Base-by-base conservation (phyloP, 1,284 basidiomycete species). In the Microbotryum silenes-acaulis region DNA sequence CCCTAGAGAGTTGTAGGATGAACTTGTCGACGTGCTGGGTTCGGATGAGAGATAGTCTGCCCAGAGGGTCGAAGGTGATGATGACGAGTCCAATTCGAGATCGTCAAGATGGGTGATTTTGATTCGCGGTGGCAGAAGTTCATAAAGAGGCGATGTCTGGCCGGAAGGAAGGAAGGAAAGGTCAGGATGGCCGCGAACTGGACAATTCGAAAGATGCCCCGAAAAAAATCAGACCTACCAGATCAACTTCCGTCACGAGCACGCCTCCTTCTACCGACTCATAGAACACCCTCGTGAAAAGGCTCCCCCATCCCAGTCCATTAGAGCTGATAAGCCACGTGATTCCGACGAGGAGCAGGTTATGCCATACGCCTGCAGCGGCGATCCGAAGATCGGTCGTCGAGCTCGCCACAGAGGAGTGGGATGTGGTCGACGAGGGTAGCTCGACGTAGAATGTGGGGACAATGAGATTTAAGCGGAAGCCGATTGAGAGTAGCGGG, bases 371-470 rank as follows among this genome's bases (percentile, higher is more conserved):
- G 5, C 69, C 69, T 1, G 65, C 65, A 2, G 58, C 20, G 3
- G 68, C 59, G 37, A 70, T 59, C 2, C 65, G 58, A 3, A 69
- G 51, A 7, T 55, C 53, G 12, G 56, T 59, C 6, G n/a, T 31
- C 1, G 61, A 47, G 49, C 23, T 25, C 23, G 29, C 14, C 23
- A 29, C 23, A 4, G 48, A 31, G 21, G 46, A 33, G 3, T 8
- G 14, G 16, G 18, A 6, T 20, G 54, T 37, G 14, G 56, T n/a
- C 14, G 37, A 7, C 16, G 45, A 45, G 16, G 57, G 47, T 29
- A 70, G 59, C 3, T 60, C 46, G 48, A 70, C 69, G 57, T 67
- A 64, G 44, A 66, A 62, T 2, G 63, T 64, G 1, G 69, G 69
- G 21, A 62, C 6, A 44, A 61, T 46, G 44, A 68, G 21, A 54